These are phyloP conservation scores for Phytophthora fragariaefolia DNA, from an alignment of 352 stramenopile species.

Conservation along the genomic window DNA sequence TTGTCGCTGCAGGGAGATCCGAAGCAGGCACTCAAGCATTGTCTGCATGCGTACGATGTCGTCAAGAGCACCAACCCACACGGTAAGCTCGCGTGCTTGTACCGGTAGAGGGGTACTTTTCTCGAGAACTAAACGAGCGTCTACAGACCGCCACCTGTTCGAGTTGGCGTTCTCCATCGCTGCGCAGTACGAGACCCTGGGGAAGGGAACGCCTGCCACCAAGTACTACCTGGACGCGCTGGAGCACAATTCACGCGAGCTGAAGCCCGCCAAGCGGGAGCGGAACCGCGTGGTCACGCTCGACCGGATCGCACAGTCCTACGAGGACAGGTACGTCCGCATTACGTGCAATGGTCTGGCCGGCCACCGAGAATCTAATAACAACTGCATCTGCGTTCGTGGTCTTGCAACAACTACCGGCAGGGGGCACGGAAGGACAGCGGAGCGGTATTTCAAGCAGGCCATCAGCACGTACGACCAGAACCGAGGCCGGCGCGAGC, in stretches of 20 bases:
- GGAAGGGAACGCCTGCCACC: constrained; percentile 46
- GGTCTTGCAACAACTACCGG: not conserved
- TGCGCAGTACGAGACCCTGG: constrained; percentile 74
- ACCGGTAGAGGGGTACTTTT: no score
- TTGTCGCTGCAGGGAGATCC: constrained; percentile 42
- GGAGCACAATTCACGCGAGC: constrained; percentile 38
- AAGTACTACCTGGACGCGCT: constrained; percentile 80
- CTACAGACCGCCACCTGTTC: constrained; percentile 77
- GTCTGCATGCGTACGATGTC: constrained; percentile 72
- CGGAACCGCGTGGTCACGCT: constrained; percentile 70
- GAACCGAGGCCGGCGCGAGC: constrained; percentile 34
- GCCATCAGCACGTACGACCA: constrained; percentile 40
- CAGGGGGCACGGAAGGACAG: constrained; percentile 29
- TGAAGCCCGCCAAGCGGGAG: constrained; percentile 45
- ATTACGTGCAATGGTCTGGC: not conserved
- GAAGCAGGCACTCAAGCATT: constrained; percentile 67
- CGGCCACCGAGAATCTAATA: not conserved
- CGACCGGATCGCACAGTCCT: constrained; percentile 81
- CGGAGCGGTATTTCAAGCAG: constrained; percentile 46
- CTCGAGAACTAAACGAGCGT: not conserved
- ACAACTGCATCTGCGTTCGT: not conserved
- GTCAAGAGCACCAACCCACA: constrained; percentile 66
- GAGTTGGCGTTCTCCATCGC: constrained; percentile 79
- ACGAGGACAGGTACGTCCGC: constrained; percentile 55
- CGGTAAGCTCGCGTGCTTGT: no score